Base-by-base conservation (phyloP, 495 filamentous ascomycete genomes). In the Penicillium herquei region DNA sequence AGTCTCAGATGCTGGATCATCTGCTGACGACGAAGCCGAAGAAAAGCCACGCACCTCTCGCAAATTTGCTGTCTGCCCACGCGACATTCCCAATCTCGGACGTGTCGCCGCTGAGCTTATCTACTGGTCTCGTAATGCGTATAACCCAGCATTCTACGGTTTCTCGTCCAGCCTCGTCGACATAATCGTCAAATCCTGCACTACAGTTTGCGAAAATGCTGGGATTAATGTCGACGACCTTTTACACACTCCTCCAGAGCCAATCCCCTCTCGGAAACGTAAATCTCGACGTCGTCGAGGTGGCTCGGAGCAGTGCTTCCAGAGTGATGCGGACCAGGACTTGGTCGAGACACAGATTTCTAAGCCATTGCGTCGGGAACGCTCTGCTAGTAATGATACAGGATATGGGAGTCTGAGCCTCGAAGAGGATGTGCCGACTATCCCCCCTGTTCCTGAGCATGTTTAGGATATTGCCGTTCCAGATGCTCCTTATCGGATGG, bases 121-220 rank as follows among this genome's bases (percentile, higher is more conserved):
- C 44, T 77, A 78, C 56, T 78, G 76, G 76, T 72, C 76, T 11
- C 70, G 71, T 7, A 72, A 77, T 53, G 76, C 76, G 7, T 78
- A 77, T 57, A 78, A 76, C 49, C 76, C 76, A 2, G 64, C 74
- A 5, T 78, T 77, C 45, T 78, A 77, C 41, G 74, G 76, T 0
- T 72, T 78, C 41, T 76, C 76, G 0, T 56, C 68, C 1, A 58
- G 57, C 6, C 67, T 76, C 7, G 68, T 76, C 4, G 66, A 74
- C 6, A 58, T 73, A 0, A 68, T 78, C 18, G 74, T 77, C 30
- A 67, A 69, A 4, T 73, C 75, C 40, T 78, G 76, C 65, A 70
- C 68, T 8, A 57, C 56, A 1, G 51, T 76, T 0, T 78, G 76
- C 55, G 52, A 62, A 13, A 61, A 66, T 31, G 69, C 70, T n/a